phyloP scores from a whole-genome alignment of 1,284 basidiomycete species.

The Puccinia hordei region DNA sequence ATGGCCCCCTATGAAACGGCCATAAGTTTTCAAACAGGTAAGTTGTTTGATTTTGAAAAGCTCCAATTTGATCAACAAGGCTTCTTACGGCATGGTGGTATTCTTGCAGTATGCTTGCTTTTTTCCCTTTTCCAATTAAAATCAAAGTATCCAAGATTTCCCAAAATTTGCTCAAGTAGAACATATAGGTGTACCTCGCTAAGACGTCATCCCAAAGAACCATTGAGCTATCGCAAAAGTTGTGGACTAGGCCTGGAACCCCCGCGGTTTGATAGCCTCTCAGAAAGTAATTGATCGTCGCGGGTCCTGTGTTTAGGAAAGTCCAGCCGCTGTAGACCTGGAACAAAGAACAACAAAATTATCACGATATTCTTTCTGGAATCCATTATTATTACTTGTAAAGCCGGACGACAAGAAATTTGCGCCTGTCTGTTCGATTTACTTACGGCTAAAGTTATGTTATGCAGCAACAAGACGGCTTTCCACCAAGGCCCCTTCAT shows the following conservation, averaged over 20 bases:
- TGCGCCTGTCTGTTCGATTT: constrained; percentile 1
- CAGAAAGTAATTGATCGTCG: constrained; percentile 45
- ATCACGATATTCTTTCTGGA: not conserved
- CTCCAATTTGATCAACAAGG: not conserved
- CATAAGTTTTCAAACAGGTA: not conserved
- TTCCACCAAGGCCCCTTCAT: constrained; percentile 54
- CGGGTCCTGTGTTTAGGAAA: constrained; percentile 51
- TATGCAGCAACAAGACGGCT: constrained; percentile 57
- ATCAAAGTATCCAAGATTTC: constrained; percentile 59
- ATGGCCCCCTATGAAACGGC: constrained; percentile 54
- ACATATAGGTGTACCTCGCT: constrained; percentile 57
- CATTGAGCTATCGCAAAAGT: constrained; percentile 58
- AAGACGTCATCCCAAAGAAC: constrained; percentile 56
- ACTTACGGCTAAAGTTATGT: constrained; percentile 58
- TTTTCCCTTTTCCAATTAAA: constrained; percentile 59
- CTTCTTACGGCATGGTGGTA: constrained; percentile 55
- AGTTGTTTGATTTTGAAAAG: not conserved
- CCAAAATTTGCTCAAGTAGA: constrained; percentile 60
- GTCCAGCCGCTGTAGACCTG: constrained; percentile 48
- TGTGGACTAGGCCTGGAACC: constrained; percentile 55
- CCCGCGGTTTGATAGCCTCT: constrained; percentile 51
- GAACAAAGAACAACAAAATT: not conserved
- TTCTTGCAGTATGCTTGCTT: constrained; percentile 56
- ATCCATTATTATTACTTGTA: not conserved
- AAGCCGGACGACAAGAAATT: constrained; percentile 54